Conservation (phyloP, 2,329 filamentous ascomycete species). For the Trichophyton rubrum region DNA sequence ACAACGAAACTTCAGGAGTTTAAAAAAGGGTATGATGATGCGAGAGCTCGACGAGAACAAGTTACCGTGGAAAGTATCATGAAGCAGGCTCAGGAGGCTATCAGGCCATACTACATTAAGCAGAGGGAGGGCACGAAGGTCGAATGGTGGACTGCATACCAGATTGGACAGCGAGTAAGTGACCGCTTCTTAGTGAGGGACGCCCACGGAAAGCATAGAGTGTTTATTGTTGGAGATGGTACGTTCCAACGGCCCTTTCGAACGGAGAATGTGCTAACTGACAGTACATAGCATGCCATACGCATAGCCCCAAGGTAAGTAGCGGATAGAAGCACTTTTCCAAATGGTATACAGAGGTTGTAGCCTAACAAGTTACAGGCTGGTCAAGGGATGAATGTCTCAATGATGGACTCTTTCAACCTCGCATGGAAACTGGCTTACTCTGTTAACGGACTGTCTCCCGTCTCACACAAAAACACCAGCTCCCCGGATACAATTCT, state of each 20-base stretch:
- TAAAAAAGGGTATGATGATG: background rate
- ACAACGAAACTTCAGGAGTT: constrained; percentile 18
- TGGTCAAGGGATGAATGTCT: constrained; percentile 60
- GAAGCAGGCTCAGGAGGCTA: constrained; percentile 49
- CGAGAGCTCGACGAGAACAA: constrained; percentile 42
- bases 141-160: constrained; percentile 57
- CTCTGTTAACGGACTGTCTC: constrained; percentile 26
- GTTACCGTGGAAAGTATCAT: constrained; percentile 55
- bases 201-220: constrained; percentile 55
- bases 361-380: constrained; percentile 30
- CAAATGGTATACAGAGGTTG: background rate
- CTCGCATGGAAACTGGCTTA: constrained; percentile 31
- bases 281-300: constrained; percentile 49
- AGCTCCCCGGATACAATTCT: constrained; percentile 15
- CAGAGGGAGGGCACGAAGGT: constrained; percentile 4
- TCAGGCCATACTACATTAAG: constrained; percentile 45
- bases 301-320: constrained; percentile 54
- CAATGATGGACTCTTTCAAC: constrained; percentile 48
- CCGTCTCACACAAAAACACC: constrained; percentile 8
- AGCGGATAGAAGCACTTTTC: background rate
- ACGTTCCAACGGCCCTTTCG: constrained; percentile 7
- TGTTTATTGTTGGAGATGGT: constrained; percentile 60
- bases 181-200: constrained; percentile 50
- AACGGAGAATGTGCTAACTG: background rate
- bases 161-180: constrained; percentile 54